These are phyloP conservation scores for Endocalyx cinctus DNA, from an alignment of 2,329 filamentous ascomycete genomes.

Conservation along the genomic window DNA sequence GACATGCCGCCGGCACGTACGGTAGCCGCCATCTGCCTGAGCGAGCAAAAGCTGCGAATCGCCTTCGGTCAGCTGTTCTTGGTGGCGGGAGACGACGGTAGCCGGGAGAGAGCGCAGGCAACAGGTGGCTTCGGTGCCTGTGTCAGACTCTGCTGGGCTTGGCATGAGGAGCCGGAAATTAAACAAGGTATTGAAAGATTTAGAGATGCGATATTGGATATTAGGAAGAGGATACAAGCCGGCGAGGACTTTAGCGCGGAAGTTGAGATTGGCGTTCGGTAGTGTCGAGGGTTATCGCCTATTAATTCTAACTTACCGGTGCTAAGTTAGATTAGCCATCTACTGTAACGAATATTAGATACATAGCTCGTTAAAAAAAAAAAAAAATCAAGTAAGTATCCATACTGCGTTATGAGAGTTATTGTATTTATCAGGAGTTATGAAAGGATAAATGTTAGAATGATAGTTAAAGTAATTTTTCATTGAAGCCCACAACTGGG, in stretches of 20 bases:
- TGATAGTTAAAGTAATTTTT: no score
- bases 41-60: slow-evolving; percentile 51
- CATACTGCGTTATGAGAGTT: no score
- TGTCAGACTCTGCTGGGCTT: slow-evolving; percentile 52
- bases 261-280: slow-evolving; percentile 7
- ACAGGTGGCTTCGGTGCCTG: slow-evolving; percentile 39
- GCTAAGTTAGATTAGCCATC: no score
- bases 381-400: no score
- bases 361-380: no score
- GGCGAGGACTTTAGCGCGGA: slow-evolving; percentile 8
- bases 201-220: slow-evolving; percentile 6
- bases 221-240: slow-evolving; percentile 6
- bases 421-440: no score
- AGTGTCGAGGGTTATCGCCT: no score
- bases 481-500: no score
- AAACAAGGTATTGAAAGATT: slow-evolving; percentile 53
- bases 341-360: no score
- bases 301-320: no score
- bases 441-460: no score
- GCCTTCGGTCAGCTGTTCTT: slow-evolving; percentile 54
- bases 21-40: slow-evolving; percentile 42
- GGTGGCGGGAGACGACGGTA: slow-evolving; percentile 28
- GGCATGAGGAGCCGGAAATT: slow-evolving; percentile 51
- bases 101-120: slow-evolving; percentile 21
- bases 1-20: slow-evolving; percentile 31